A percentile compares a stretch with the other conserved stretches of the same genome.
phyloP scores from a whole-genome alignment of 2,329 filamentous ascomycete genomes.

The Hymenoscyphus scutula region DNA sequence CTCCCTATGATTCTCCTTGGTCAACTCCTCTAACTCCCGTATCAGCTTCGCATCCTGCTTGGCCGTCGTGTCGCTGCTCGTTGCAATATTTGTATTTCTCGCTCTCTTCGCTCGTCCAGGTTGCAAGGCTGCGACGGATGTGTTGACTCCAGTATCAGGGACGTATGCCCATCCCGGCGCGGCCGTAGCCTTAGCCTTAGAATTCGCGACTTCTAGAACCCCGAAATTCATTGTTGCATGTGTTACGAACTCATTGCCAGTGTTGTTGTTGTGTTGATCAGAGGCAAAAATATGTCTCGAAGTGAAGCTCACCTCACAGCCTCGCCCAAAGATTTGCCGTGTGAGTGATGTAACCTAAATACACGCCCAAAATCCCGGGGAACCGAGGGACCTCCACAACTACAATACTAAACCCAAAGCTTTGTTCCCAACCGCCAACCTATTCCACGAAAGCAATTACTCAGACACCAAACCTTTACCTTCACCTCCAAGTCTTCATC shows the following conservation, averaged over 20 bases:
- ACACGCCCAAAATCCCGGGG: not conserved
- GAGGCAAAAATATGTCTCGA: not conserved
- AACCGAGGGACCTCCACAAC: conserved; percentile 3
- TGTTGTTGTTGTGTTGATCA: conserved; percentile 8
- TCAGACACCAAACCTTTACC: not conserved
- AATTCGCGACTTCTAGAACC: conserved; percentile 77
- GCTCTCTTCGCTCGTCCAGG: conserved; percentile 70
- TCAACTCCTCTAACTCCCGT: conserved; percentile 78
- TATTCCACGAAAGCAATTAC: not conserved
- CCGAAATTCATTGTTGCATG: conserved; percentile 63
- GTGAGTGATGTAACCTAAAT: too few relatives aligned
- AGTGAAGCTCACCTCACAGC: too few relatives aligned
- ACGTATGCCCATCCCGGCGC: conserved; percentile 94
- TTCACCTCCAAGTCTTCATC: not conserved
- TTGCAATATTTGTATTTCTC: conserved; percentile 50
- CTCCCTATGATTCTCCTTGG: conserved; percentile 75
- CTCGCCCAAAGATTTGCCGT: too few relatives aligned
- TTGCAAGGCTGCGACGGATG: conserved; percentile 50
- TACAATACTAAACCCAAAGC: not conserved
- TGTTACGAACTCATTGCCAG: conserved; percentile 7
- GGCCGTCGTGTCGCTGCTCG: conserved; percentile 68
- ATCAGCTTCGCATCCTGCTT: conserved; percentile 78
- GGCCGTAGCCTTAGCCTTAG: conserved; percentile 62
- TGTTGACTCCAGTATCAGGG: conserved; percentile 60
- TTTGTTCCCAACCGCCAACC: not conserved